Base-by-base conservation (phyloP, 306 rosid genomes). In the Cucurbita pepo region DNA sequence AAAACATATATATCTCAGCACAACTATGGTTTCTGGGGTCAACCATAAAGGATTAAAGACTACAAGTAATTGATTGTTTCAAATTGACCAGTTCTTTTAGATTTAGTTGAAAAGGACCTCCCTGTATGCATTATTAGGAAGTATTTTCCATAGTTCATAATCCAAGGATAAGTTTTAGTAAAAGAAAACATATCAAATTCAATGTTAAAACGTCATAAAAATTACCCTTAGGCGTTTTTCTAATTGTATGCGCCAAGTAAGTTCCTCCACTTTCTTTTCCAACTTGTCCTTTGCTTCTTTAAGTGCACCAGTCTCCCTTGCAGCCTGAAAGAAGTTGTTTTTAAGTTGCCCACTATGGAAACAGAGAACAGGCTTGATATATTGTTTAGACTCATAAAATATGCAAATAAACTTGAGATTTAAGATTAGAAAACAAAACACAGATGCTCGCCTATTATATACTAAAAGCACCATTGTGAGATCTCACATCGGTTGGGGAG, bases 221-320 rank as follows among this genome's bases (percentile, higher is more conserved):
- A 51, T 82, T 87, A 94, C 99, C 80, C 99, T 88, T 70, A 95
- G 80, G 66, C 99, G 87, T 89, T 95, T 95, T 83, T 95, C 99
- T 54, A 95, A 83, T 79, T 95, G 99, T 83, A 95, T 83, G 73
- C 99, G 99, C 97, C 97, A 95, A 48, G 99, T 91, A 75, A 95
- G 99, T 77, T 95, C 99, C 82, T 95, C 99, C 79, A 95, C 99
- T 53, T 96, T 96, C 86, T 95, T 95, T 82, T 95, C 99, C 62
- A 95, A 83, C 81, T 95, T 95, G 88, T 95, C 96, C 69, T 95
- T 95, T 60, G 97, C 97, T 84, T 95, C 99, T 83, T 95, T 88
- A 41, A 95, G 97, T 69, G 99, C 99, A 56, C 99, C 99, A 4
- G 99, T 95, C 77, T 95, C 99, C 85, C 95, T 91, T 52, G 99